Percentiles rank a stretch among this genome's conserved stretches.
Conservation (phyloP, 768 basidiomycete species). For the Pisolithus albus region DNA sequence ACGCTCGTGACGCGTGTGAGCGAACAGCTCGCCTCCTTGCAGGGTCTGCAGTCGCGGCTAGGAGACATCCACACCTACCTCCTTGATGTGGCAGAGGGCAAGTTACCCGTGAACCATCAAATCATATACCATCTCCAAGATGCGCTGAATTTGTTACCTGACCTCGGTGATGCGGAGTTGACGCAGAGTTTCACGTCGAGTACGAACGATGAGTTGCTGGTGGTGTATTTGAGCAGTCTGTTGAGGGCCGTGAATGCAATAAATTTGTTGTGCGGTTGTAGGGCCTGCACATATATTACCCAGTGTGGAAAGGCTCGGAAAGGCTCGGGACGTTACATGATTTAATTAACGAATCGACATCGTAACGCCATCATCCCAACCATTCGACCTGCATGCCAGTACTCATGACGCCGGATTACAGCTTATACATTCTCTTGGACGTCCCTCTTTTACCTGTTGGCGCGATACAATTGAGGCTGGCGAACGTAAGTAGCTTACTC, state of each 20-base stretch:
- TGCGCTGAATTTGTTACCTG: conserved; percentile 87
- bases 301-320: too few relatives aligned
- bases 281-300: too few relatives aligned
- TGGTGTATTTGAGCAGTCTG: conserved; percentile 90
- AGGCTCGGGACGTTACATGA: too few relatives aligned
- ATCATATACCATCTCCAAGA: conserved; percentile 95
- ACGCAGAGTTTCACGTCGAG: conserved; percentile 78
- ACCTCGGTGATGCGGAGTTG: conserved; percentile 60
- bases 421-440: too few relatives aligned
- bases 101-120: conserved; percentile 91
- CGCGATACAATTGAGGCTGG: too few relatives aligned
- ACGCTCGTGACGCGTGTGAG: conserved; percentile 89
- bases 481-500: too few relatives aligned
- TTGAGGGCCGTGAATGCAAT: conserved; percentile 72
- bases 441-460: too few relatives aligned
- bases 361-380: too few relatives aligned
- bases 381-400: too few relatives aligned
- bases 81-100: conserved; percentile 66
- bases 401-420: too few relatives aligned
- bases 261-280: too few relatives aligned
- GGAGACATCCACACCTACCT: conserved; percentile 88
- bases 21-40: conserved; percentile 85
- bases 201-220: conserved; percentile 89
- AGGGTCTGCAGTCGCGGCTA: conserved; percentile 81
- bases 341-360: too few relatives aligned